Conservation (phyloP, 371 early-diverging fungal genomes). For the Mortierella sp. region DNA sequence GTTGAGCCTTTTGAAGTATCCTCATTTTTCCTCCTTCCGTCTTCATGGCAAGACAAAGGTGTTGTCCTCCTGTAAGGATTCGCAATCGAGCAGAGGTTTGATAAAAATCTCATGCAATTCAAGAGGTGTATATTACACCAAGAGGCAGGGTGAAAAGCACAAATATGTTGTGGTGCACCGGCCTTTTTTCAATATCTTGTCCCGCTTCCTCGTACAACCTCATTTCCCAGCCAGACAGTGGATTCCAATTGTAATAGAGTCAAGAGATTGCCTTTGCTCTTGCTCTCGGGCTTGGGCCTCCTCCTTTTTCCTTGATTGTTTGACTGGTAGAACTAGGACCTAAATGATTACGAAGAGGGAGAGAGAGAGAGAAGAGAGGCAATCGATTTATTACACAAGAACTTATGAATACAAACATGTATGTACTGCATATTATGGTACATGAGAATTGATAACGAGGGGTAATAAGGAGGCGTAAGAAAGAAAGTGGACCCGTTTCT, state of each 20-base stretch:
- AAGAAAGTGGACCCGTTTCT: neutral
- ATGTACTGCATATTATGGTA: neutral
- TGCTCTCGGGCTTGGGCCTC: constrained; percentile 21
- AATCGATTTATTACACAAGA: neutral
- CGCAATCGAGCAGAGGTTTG: too few species aligned
- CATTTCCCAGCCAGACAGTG: neutral
- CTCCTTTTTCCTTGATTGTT: neutral
- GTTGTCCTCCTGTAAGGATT: too few species aligned
- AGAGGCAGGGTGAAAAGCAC: neutral
- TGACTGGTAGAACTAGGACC: neutral
- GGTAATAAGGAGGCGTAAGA: constrained; percentile 1
- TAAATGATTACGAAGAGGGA: neutral
- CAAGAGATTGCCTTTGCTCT: neutral
- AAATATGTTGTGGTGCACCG: neutral
- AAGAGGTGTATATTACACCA: neutral
- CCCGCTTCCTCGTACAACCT: constrained; percentile 2
- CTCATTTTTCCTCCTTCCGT: too few species aligned
- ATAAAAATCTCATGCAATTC: too few species aligned
- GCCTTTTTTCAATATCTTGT: neutral
- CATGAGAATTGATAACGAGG: neutral
- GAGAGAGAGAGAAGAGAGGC: neutral
- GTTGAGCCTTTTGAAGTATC: neutral
- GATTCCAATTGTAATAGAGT: neutral
- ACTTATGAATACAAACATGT: neutral
- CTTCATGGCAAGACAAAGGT: too few species aligned